phyloP scores from a whole-genome alignment of 495 filamentous ascomycete genomes.

The Staphylotrichum longicolle region DNA sequence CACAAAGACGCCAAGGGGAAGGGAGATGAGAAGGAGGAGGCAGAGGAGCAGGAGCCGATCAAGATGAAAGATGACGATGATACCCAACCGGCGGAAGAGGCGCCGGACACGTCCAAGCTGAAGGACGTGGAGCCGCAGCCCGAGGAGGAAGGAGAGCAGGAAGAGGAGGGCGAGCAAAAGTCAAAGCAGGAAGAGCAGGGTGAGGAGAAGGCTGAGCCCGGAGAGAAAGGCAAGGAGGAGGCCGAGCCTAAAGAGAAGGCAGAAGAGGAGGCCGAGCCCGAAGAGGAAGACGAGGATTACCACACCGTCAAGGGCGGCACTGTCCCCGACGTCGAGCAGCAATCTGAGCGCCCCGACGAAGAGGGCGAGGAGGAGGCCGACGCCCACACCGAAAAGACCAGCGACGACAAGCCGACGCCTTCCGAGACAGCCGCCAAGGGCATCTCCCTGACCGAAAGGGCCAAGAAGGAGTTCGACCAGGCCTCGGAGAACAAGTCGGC shows the following conservation, averaged over 20 bases:
- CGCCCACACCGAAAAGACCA: constrained; percentile 9
- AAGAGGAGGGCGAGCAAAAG: no score
- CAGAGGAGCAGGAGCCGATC: constrained; percentile 20
- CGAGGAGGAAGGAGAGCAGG: constrained; percentile 47
- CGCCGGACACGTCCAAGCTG: constrained; percentile 13
- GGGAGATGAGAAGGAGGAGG: constrained; percentile 14
- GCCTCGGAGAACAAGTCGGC: constrained; percentile 8
- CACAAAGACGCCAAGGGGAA: constrained; percentile 22
- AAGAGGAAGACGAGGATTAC: no score
- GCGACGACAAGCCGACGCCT: constrained; percentile 11
- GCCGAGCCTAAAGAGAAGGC: no score
- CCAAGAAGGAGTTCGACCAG: constrained; percentile 32
- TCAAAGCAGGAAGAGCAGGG: constrained; percentile 29
- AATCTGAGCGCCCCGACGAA: background rate
- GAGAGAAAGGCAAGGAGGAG: constrained; percentile 2
- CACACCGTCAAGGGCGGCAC: background rate
- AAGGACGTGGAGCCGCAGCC: constrained; percentile 21
- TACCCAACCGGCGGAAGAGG: background rate
- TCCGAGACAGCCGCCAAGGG: constrained; percentile 3
- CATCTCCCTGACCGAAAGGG: constrained; percentile 28
- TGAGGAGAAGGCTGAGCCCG: background rate
- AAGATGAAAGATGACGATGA: constrained; percentile 20
- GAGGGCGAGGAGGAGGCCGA: constrained; percentile 52
- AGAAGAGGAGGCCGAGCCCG: no score
- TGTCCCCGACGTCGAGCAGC: background rate